Conservation (phyloP, 2,329 filamentous ascomycete genomes). For the Trichoderma gracile region DNA sequence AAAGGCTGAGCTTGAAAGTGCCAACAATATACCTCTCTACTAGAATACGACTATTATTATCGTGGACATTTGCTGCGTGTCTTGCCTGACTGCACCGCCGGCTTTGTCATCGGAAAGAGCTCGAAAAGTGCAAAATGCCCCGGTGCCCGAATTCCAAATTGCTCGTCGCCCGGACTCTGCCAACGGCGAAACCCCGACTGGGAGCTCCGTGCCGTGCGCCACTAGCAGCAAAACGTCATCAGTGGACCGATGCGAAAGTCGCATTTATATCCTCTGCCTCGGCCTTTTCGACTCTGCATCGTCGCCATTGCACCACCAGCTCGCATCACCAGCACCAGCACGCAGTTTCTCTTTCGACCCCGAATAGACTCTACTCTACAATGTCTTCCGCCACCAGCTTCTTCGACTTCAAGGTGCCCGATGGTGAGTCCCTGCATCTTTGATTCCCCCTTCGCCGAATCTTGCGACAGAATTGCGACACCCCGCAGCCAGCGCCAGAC, state of each 20-base stretch:
- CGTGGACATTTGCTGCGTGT: neutral
- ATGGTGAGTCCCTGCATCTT: conserved; percentile 60
- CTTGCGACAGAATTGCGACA: neutral
- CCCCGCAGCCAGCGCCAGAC: conserved; percentile 9
- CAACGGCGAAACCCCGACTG: conserved; percentile 3
- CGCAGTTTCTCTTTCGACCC: neutral
- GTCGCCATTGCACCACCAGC: conserved; percentile 1
- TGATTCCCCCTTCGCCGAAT: neutral
- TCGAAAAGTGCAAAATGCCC: neutral
- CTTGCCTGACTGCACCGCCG: neutral
- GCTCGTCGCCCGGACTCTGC: neutral
- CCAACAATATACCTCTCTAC: neutral
- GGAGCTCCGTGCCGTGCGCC: conserved; percentile 17
- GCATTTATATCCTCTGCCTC: conserved; percentile 12
- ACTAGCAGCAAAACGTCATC: conserved; percentile 22
- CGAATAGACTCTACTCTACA: conserved; percentile 25
- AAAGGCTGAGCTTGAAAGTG: too few species aligned
- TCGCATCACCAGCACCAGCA: neutral
- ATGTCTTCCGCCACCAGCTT: conserved; percentile 55
- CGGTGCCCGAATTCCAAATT: neutral
- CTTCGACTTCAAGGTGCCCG: conserved; percentile 81
- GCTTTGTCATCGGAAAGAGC: neutral
- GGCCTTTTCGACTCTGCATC: conserved; percentile 11
- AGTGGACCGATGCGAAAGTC: conserved; percentile 13
- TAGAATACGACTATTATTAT: neutral